phyloP scores from a whole-genome alignment of 2,329 filamentous ascomycete species.

The Alternaria postmessia region DNA sequence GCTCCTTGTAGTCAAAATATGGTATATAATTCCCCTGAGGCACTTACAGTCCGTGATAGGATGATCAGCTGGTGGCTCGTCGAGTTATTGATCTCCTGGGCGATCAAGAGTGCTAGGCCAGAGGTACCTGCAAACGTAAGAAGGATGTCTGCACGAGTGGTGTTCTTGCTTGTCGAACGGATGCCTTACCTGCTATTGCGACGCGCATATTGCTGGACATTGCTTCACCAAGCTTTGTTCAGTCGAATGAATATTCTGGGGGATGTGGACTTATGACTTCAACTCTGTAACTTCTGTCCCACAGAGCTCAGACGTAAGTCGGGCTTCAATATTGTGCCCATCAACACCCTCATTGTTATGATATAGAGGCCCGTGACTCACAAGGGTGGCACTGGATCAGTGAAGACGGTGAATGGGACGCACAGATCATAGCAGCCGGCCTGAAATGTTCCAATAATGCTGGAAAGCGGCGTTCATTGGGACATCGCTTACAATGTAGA shows the following conservation, averaged over 20 bases:
- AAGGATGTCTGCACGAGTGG: background rate
- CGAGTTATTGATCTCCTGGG: slow-evolving; percentile 65
- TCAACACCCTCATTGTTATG: slow-evolving; percentile 20
- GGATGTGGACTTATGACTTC: background rate
- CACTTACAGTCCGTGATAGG: slow-evolving; percentile 69
- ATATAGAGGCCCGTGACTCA: slow-evolving; percentile 42
- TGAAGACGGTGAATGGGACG: slow-evolving; percentile 34
- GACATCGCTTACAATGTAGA: slow-evolving; percentile 13
- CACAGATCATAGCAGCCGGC: slow-evolving; percentile 21
- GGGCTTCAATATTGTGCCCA: slow-evolving; percentile 8
- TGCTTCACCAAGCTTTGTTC: slow-evolving; percentile 22
- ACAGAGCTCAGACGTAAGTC: slow-evolving; percentile 8
- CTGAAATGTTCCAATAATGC: slow-evolving; percentile 1
- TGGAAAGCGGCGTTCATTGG: background rate
- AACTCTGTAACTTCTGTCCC: slow-evolving; percentile 9
- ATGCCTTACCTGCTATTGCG: slow-evolving; percentile 59
- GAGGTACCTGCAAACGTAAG: slow-evolving; percentile 57
- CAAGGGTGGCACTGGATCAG: slow-evolving; percentile 20
- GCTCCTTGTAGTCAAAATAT: background rate
- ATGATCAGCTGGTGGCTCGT: slow-evolving; percentile 74
- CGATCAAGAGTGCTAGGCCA: slow-evolving; percentile 66
- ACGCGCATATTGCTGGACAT: slow-evolving; percentile 62
- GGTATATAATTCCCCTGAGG: background rate
- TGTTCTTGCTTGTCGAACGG: background rate
- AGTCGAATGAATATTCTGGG: background rate